Conservation (phyloP, 768 basidiomycete species). For the Boletus tomentosulus region DNA sequence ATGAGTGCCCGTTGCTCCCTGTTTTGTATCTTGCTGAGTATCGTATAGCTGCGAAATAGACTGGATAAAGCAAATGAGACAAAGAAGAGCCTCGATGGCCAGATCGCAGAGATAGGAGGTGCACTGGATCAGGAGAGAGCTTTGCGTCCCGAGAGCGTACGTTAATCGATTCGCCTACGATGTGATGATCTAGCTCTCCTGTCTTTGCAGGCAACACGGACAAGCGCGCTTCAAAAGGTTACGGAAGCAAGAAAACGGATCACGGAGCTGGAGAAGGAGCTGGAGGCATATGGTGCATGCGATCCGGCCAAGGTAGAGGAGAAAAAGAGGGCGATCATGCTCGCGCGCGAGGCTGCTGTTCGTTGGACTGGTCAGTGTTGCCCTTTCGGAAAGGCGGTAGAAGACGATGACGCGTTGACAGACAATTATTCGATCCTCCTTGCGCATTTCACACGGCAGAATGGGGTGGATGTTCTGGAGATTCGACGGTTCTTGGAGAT, state of each 20-base stretch:
- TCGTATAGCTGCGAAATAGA: constrained; percentile 51
- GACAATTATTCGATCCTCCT: constrained; percentile 70
- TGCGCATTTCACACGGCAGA: constrained; percentile 62
- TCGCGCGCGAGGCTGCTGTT: constrained; percentile 79
- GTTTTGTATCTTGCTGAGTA: neutral
- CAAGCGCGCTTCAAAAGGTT: constrained; percentile 48
- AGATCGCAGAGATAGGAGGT: constrained; percentile 46
- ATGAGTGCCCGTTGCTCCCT: constrained; percentile 2
- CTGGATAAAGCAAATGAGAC: constrained; percentile 48
- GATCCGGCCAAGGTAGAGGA: constrained; percentile 81
- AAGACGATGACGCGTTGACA: constrained; percentile 22
- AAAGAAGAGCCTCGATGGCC: constrained; percentile 38
- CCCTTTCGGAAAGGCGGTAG: neutral
- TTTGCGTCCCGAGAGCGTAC: constrained; percentile 55
- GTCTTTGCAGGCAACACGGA: constrained; percentile 50
- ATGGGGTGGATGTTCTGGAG: constrained; percentile 53
- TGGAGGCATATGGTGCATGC: constrained; percentile 74
- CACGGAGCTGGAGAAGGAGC: constrained; percentile 56
- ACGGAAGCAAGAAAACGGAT: constrained; percentile 46
- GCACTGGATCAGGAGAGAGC: constrained; percentile 49
- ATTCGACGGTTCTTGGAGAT: constrained; percentile 64
- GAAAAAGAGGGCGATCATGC: constrained; percentile 62
- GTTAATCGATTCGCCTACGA: constrained; percentile 8
- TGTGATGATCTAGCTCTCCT: neutral
- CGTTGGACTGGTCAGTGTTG: constrained; percentile 80